Conservation (phyloP, 768 basidiomycete species). For the Amanita muscaria region DNA sequence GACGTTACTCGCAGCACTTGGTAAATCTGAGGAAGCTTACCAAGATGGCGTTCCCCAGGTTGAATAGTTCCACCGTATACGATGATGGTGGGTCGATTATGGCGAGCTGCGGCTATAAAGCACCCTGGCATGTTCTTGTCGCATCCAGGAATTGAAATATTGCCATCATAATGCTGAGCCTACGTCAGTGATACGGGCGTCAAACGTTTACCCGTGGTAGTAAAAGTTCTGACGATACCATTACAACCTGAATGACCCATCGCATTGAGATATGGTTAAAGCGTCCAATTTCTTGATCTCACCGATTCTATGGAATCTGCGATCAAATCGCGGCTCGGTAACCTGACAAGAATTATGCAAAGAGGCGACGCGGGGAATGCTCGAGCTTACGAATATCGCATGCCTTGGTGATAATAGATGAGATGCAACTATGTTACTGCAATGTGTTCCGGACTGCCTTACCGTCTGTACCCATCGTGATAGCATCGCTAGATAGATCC, state of each 20-base stretch:
- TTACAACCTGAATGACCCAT: constrained; percentile 35
- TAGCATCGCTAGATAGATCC: constrained; percentile 56
- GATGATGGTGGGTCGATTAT: constrained; percentile 83
- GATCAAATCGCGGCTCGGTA: constrained; percentile 83
- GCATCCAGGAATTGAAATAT: constrained; percentile 81
- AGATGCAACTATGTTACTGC: background rate
- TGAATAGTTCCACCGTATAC: constrained; percentile 85
- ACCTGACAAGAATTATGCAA: constrained; percentile 43
- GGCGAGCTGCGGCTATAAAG: constrained; percentile 76
- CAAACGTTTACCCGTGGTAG: background rate
- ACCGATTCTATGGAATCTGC: constrained; percentile 86
- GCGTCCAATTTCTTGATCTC: constrained; percentile 12
- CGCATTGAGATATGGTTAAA: background rate
- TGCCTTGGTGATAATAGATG: constrained; percentile 39
- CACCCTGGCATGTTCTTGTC: constrained; percentile 94
- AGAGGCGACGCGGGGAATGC: constrained; percentile 65
- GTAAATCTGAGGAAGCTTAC: constrained; percentile 20
- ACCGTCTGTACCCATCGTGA: constrained; percentile 88
- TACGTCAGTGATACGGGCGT: constrained; percentile 15
- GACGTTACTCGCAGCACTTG: background rate
- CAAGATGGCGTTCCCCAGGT: constrained; percentile 62
- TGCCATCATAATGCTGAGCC: constrained; percentile 87
- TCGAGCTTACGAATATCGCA: constrained; percentile 74
- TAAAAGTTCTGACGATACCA: constrained; percentile 27
- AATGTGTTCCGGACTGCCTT: constrained; percentile 15